A percentile compares a stretch with the other conserved stretches of the same genome.
Conservation (phyloP, 108 stramenopile species). For the Hondaea fermentalgiana region DNA sequence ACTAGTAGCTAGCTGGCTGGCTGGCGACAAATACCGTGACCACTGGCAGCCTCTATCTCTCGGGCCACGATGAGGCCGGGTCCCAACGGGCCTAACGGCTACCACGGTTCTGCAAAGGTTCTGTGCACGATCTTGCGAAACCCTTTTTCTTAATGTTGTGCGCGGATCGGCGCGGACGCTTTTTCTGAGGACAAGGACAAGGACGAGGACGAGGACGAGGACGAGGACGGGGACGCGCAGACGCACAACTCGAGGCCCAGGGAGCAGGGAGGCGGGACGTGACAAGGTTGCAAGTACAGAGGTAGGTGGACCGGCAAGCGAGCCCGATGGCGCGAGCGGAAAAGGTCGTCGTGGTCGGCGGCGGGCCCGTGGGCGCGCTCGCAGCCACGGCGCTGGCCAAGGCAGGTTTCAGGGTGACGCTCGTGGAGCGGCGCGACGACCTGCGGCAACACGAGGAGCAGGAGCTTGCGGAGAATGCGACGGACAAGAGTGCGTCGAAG, state of each 20-base stretch:
- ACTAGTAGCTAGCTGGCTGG: no score
- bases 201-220: no score
- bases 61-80: no score
- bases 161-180: no score
- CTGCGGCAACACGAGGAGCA: background rate
- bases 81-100: no score
- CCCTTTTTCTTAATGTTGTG: no score
- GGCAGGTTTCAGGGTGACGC: background rate
- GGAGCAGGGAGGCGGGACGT: background rate
- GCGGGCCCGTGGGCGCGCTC: background rate
- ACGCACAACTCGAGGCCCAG: background rate
- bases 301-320: background rate
- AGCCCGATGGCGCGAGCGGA: background rate
- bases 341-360: conserved; percentile 11
- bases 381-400: background rate
- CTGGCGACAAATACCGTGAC: no score
- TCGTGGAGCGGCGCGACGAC: background rate
- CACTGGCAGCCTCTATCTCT: no score
- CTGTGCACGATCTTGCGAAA: no score
- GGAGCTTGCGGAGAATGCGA: background rate
- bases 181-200: no score
- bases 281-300: background rate
- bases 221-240: background rate
- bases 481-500: background rate
- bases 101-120: no score